A percentile compares a stretch with the other conserved stretches of the same genome.
Evolutionary conservation across 345 rosid genomes (phyloP).

Genomic region (Balakata baccata): DNA sequence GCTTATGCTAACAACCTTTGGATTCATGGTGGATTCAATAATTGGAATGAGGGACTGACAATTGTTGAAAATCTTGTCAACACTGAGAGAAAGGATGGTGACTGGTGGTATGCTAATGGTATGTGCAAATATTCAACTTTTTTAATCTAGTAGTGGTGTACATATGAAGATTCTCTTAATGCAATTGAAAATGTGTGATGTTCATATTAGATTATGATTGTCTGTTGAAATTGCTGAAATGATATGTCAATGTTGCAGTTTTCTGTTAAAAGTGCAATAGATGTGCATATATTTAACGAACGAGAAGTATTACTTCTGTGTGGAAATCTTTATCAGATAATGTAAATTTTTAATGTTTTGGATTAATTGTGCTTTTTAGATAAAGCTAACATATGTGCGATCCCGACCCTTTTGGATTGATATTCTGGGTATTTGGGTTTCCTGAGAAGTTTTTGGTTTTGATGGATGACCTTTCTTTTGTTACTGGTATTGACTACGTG

Average conservation of each 20-base stretch:
- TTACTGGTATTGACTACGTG: background rate
- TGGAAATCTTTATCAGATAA: background rate
- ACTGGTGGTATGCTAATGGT: slow-evolving; percentile 93
- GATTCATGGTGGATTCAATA: slow-evolving; percentile 88
- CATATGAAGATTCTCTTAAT: too few species aligned
- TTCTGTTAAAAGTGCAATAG: background rate
- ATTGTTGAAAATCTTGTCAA: slow-evolving; percentile 54
- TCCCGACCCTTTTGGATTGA: background rate
- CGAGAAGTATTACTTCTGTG: background rate
- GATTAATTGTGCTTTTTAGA: too few species aligned
- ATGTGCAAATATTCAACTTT: slow-evolving; percentile 15
- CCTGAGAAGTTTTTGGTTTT: background rate
- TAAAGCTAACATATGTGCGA: too few species aligned
- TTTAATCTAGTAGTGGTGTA: background rate
- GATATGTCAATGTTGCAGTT: background rate
- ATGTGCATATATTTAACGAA: background rate
- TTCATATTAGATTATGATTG: background rate
- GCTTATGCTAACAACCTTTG: slow-evolving; percentile 63
- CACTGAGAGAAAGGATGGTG: slow-evolving; percentile 45
- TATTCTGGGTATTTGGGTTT: background rate
- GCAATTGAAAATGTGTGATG: too few species aligned
- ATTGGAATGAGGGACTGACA: slow-evolving; percentile 74
- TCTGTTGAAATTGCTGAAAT: background rate
- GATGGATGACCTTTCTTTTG: too few species aligned
- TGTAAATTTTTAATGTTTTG: background rate